phyloP scores from a whole-genome alignment of 139 green algal species.

The Helicosporidium sp. region DNA sequence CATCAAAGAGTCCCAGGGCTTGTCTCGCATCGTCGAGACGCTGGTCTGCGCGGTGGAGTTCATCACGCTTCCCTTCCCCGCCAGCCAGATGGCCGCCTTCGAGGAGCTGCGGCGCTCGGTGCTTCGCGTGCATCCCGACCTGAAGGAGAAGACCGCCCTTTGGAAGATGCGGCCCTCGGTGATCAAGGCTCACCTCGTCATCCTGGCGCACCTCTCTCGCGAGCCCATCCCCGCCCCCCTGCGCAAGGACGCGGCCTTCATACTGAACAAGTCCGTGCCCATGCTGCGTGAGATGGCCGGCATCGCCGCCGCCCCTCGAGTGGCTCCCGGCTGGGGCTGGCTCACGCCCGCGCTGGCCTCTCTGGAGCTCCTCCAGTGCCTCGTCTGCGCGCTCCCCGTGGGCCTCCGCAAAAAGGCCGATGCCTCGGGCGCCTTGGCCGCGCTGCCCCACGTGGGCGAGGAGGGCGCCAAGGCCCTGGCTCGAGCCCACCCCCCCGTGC shows the following conservation, averaged over 20 bases:
- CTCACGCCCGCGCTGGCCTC: conserved; percentile 42
- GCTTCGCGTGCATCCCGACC: conserved; percentile 35
- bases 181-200: conserved; percentile 62
- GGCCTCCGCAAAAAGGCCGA: conserved; percentile 13
- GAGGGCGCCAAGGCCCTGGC: conserved; percentile 5
- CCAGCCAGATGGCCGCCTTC: conserved; percentile 12
- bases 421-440: too few relatives aligned
- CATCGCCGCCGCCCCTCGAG: conserved; percentile 38
- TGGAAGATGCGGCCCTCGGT: conserved; percentile 45
- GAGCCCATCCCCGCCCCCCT: conserved; percentile 33
- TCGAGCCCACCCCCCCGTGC: conserved; percentile 15
- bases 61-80: conserved; percentile 26
- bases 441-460: conserved; percentile 2
- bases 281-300: conserved; percentile 71
- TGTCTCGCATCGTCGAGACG: conserved; percentile 62
- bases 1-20: conserved; percentile 58
- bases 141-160: conserved; percentile 56
- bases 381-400: conserved; percentile 36
- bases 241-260: conserved; percentile 36
- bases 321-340: conserved; percentile 41
- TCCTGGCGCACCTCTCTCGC: conserved; percentile 56
- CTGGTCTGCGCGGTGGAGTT: conserved; percentile 73
- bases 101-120: conserved; percentile 44
- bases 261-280: conserved; percentile 42
- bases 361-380: conserved; percentile 68